These are phyloP conservation scores for Pisolithus sp. DNA, from an alignment of 768 basidiomycete genomes.

Conservation along the genomic window DNA sequence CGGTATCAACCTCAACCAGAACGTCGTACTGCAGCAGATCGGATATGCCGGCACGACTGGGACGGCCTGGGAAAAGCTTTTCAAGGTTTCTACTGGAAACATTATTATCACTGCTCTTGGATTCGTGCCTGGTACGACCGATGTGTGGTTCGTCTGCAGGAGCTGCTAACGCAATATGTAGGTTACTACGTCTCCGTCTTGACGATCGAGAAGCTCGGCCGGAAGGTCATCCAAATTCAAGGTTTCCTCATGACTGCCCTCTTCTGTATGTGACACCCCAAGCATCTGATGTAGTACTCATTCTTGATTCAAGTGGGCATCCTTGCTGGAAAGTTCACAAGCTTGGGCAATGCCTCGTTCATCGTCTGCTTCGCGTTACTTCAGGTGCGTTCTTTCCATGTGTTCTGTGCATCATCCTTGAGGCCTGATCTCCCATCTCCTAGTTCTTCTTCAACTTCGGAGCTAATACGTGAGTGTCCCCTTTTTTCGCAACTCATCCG, in stretches of 20 bases:
- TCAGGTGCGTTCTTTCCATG: constrained; percentile 33
- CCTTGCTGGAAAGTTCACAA: constrained; percentile 58
- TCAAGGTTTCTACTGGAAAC: constrained; percentile 60
- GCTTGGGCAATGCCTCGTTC: constrained; percentile 52
- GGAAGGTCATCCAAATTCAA: constrained; percentile 70
- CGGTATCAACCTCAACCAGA: constrained; percentile 71
- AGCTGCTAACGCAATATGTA: constrained; percentile 12
- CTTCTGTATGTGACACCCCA: constrained; percentile 40
- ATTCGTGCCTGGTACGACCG: constrained; percentile 59
- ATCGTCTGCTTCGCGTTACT: constrained; percentile 68
- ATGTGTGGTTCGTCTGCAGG: background rate
- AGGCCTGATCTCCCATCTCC: constrained; percentile 2
- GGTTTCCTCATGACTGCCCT: constrained; percentile 68
- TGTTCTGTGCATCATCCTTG: background rate
- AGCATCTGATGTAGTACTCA: background rate
- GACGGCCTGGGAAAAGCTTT: constrained; percentile 57
- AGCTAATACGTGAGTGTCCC: constrained; percentile 49
- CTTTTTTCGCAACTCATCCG: background rate
- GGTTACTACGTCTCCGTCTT: constrained; percentile 67
- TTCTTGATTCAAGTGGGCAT: constrained; percentile 44
- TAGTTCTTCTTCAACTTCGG: constrained; percentile 83
- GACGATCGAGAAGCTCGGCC: constrained; percentile 65
- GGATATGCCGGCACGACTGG: constrained; percentile 56
- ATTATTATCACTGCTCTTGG: constrained; percentile 71
- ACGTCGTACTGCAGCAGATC: constrained; percentile 69